phyloP scores from a whole-genome alignment of 768 basidiomycete species.

The Multifurca ochricompacta region DNA sequence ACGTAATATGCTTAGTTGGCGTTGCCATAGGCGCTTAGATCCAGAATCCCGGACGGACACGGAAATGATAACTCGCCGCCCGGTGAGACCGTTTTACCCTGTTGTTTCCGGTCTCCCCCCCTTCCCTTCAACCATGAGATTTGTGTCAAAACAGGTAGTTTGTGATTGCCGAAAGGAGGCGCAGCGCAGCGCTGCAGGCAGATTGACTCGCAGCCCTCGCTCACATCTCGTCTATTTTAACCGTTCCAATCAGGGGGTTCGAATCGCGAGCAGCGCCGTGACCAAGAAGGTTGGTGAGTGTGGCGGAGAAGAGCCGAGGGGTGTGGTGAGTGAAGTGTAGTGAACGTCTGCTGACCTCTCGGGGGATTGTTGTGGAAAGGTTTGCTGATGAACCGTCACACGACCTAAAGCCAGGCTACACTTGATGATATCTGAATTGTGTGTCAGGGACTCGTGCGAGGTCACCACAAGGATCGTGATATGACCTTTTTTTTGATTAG shows the following conservation, averaged over 20 bases:
- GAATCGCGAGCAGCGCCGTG: neutral
- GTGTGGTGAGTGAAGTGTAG: neutral
- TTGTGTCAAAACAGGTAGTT: neutral
- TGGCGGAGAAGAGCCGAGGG: neutral
- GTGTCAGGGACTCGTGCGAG: neutral
- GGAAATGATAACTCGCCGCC: too few species aligned
- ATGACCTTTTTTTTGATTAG: neutral
- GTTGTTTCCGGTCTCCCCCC: too few species aligned
- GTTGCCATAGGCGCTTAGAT: too few species aligned
- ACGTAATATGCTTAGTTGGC: too few species aligned
- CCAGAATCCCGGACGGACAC: too few species aligned
- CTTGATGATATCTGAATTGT: neutral
- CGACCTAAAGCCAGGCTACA: neutral
- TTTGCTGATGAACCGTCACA: neutral
- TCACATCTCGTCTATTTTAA: neutral
- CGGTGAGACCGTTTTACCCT: too few species aligned
- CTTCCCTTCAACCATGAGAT: constrained; percentile 1
- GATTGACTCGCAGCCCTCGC: neutral
- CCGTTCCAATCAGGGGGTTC: neutral
- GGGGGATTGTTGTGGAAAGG: too few species aligned
- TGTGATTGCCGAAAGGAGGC: neutral
- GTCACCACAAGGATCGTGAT: neutral
- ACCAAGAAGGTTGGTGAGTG: neutral
- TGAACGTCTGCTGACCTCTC: too few species aligned
- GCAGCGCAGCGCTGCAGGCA: neutral